Base-by-base conservation (phyloP, 768 basidiomycete species). In the Hypholoma fasciculare region DNA sequence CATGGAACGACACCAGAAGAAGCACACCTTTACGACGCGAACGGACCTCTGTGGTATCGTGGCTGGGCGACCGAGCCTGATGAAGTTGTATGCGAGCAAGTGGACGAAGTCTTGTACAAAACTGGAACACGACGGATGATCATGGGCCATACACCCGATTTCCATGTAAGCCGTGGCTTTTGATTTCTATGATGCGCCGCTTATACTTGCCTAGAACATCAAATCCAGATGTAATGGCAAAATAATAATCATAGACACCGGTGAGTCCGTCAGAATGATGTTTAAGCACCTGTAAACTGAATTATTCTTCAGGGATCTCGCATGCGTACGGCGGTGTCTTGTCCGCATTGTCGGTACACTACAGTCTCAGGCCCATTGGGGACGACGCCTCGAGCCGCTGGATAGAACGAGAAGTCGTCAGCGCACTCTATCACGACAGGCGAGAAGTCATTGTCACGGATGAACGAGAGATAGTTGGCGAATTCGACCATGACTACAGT, bases 61-160 rank as follows among this genome's bases (percentile, higher is more conserved):
- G 95, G 95, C 1, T 95, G 95, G 86, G 96, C 96, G 14, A 77
- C 85, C 51, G 86, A 88, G 12, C 72, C 76, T 23, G 92, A 96
- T 52, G 82, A 82, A 56, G 76, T 77, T 51, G 84, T 83, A 4
- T 99, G 97, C 70, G 69, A 64, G 1, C 79, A 84, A 37, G 94
- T 94, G 0, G 87, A 91, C 57, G 73, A 77, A 23, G 88, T 96
- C 16, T 74, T 92, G 52, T 68, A 80, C 34, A 84, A 82, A 70
- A 88, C 92, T 1, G 94, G 94, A 1, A 95, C 92, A 26, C 75
- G 92, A 58, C 78, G 94, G 63, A 87, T 96, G 86, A 83, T 99
- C 46, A 95, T 97, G 94, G 96, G 96, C 0, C 97, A 98, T 71
- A 98, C 97, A 0, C 96, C 97, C 1, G 82, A 96, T 69, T 94